A percentile compares a stretch with the other conserved stretches of the same genome.
Conservation (phyloP, 257 asterid genomes). For the Linaria vulgaris region DNA sequence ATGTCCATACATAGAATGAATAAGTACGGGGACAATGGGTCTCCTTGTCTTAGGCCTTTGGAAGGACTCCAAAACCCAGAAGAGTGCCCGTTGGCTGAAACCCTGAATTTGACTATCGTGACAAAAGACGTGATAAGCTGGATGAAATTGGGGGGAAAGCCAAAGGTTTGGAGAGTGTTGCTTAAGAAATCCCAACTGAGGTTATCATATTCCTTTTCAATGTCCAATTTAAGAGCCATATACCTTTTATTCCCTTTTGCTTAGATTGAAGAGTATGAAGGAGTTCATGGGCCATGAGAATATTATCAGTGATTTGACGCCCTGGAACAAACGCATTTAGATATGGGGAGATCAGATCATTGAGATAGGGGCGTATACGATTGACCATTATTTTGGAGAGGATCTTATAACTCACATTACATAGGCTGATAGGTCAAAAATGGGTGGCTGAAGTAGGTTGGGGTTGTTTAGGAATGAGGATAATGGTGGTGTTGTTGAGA, state of each 20-base stretch:
- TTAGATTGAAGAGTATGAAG: background rate
- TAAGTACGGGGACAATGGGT: background rate
- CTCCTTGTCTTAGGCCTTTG: background rate
- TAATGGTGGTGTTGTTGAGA: background rate
- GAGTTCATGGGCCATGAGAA: background rate
- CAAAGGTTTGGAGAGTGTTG: background rate
- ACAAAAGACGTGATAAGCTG: background rate
- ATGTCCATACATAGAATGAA: background rate
- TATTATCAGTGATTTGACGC: background rate
- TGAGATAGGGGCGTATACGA: background rate
- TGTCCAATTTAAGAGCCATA: too few species aligned
- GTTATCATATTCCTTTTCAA: too few species aligned
- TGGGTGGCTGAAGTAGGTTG: background rate
- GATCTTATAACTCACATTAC: conserved; percentile 4
- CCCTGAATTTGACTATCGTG: background rate
- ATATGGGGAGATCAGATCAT: background rate
- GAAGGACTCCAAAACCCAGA: background rate
- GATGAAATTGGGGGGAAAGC: background rate
- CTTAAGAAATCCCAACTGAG: too few species aligned
- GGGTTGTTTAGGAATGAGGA: background rate
- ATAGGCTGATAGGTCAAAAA: background rate
- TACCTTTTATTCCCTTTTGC: background rate
- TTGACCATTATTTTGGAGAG: background rate
- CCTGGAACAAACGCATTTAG: background rate
- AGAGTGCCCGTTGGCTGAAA: background rate